Conservation (phyloP, 495 filamentous ascomycete species). For the Penicillium pancosmium region DNA sequence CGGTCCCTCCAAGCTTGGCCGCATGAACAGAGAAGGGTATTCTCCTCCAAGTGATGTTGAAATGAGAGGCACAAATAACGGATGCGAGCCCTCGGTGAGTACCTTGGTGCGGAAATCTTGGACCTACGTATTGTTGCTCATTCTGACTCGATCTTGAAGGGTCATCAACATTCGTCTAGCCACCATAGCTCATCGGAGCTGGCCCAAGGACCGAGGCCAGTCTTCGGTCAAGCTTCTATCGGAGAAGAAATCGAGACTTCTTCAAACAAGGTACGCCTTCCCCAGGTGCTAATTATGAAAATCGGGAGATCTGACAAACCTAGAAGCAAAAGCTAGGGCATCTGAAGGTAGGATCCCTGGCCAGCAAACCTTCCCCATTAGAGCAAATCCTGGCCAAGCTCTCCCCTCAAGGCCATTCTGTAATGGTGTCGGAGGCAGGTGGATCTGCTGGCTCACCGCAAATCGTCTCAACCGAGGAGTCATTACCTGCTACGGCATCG, state of each 20-base stretch:
- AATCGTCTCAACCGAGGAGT: conserved; percentile 60
- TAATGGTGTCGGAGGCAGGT: conserved; percentile 41
- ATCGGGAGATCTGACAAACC: conserved; percentile 40
- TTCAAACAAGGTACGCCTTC: conserved; percentile 41
- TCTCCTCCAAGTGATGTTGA: conserved; percentile 24
- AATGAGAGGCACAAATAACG: conserved; percentile 22
- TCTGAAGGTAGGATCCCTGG: conserved; percentile 27
- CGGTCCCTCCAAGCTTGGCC: conserved; percentile 27
- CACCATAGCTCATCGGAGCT: conserved; percentile 36
- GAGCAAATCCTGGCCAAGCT: conserved; percentile 44
- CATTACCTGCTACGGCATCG: conserved; percentile 42
- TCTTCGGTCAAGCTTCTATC: conserved; percentile 32
- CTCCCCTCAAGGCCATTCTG: conserved; percentile 32
- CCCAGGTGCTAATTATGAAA: background rate
- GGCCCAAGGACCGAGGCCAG: conserved; percentile 43
- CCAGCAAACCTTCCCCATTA: conserved; percentile 35
- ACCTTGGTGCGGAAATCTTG: background rate
- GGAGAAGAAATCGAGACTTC: conserved; percentile 24
- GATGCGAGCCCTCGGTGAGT: conserved; percentile 36
- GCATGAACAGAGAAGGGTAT: conserved; percentile 25
- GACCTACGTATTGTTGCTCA: background rate
- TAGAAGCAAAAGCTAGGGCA: conserved; percentile 58
- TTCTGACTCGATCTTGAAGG: conserved; percentile 16
- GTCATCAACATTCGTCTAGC: conserved; percentile 30
- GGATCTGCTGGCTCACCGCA: conserved; percentile 56